Evolutionary conservation across 2,329 filamentous ascomycete species (phyloP).

Genomic region (Colletotrichum sp.): DNA sequence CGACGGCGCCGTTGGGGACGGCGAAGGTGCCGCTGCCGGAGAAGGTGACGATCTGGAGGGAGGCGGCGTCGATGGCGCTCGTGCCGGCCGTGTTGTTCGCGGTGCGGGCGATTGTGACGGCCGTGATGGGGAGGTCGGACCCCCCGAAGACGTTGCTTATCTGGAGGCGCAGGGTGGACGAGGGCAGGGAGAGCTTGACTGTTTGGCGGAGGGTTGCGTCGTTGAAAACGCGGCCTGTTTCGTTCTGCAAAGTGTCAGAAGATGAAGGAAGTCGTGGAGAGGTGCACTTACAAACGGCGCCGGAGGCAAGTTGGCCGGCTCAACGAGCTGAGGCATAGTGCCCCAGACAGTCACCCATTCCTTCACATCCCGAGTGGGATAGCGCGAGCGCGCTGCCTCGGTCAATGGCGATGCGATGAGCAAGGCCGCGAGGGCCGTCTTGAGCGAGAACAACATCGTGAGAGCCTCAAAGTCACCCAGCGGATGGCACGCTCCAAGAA

Average conservation of each 20-base stretch:
- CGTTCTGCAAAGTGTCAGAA: constrained; percentile 47
- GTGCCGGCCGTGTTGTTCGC: constrained; percentile 55
- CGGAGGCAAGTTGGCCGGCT: constrained; percentile 62
- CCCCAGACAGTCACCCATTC: constrained; percentile 69
- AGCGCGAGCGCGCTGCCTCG: background rate
- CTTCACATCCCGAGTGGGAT: constrained; percentile 25
- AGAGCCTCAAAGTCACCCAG: background rate
- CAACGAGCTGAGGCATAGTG: constrained; percentile 66
- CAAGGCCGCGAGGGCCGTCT: constrained; percentile 16
- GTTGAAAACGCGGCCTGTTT: constrained; percentile 54
- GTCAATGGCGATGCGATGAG: background rate
- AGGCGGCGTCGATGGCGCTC: constrained; percentile 49
- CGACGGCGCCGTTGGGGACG: constrained; percentile 59
- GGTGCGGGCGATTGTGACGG: constrained; percentile 60
- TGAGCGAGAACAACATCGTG: constrained; percentile 2
- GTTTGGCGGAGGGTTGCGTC: constrained; percentile 69
- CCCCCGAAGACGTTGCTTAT: constrained; percentile 67
- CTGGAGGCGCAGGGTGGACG: constrained; percentile 60
- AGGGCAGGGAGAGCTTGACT: constrained; percentile 57
- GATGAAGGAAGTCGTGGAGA: background rate
- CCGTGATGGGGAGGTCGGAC: constrained; percentile 61
- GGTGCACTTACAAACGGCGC: constrained; percentile 53
- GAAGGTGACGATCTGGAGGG: constrained; percentile 59
- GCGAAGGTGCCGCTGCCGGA: constrained; percentile 53
- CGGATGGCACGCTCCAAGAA: background rate